phyloP scores from a whole-genome alignment of 495 filamentous ascomycete genomes.

The Corynascus novoguineensis region DNA sequence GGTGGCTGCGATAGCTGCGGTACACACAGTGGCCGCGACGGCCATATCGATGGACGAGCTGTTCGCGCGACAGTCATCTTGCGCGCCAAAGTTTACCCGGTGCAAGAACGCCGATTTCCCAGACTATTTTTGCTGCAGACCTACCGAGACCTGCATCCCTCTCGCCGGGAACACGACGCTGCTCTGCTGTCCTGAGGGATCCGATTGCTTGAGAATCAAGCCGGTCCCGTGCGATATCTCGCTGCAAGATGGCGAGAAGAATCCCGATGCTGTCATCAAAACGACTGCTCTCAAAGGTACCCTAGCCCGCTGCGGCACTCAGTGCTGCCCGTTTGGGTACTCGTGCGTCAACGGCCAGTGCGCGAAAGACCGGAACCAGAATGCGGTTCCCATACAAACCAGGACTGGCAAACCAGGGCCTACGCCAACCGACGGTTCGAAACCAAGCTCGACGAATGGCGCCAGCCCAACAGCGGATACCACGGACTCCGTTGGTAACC shows the following conservation, averaged over 20 bases:
- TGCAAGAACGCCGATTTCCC: conserved; percentile 57
- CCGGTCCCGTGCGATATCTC: conserved; percentile 66
- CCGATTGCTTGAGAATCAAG: conserved; percentile 58
- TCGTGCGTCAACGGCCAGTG: conserved; percentile 51
- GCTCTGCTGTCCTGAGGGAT: conserved; percentile 68
- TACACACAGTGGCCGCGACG: conserved; percentile 27
- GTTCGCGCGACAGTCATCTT: conserved; percentile 32
- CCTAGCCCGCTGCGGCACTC: conserved; percentile 53
- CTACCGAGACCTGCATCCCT: conserved; percentile 54
- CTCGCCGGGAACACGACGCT: conserved; percentile 63
- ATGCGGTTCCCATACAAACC: conserved; percentile 19
- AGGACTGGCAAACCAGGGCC: conserved; percentile 21
- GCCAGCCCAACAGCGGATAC: conserved; percentile 5
- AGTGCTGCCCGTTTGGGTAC: conserved; percentile 79
- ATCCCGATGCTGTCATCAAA: conserved; percentile 61
- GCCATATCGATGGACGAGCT: conserved; percentile 29
- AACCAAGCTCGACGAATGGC: conserved; percentile 2
- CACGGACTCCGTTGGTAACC: background rate
- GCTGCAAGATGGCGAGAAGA: conserved; percentile 55
- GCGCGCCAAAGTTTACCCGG: conserved; percentile 30
- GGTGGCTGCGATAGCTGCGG: conserved; percentile 28
- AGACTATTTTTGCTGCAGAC: conserved; percentile 68
- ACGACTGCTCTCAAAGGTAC: conserved; percentile 56
- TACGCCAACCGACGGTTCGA: conserved; percentile 14
- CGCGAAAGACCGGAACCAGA: conserved; percentile 36